Evolutionary conservation across 78 protist species (phyloP).

Genomic region (Monosiga brevicollis): DNA sequence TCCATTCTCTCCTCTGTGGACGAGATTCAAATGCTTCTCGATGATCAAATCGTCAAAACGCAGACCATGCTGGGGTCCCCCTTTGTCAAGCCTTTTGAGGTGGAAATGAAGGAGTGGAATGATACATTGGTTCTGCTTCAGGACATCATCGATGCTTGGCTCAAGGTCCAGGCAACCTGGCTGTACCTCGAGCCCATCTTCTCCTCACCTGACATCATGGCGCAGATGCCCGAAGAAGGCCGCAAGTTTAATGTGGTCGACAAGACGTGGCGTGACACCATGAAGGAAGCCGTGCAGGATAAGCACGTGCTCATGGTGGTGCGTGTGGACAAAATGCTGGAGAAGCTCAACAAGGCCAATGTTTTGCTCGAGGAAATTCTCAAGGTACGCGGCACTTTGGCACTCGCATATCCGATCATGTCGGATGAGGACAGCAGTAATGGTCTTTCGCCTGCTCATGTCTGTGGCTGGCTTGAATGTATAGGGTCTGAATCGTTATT

Average conservation of each 20-base stretch:
- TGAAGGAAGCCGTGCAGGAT: conserved; percentile 19
- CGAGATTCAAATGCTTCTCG: conserved; percentile 50
- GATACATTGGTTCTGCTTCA: conserved; percentile 17
- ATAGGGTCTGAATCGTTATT: conserved; percentile 46
- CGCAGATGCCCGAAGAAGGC: conserved; percentile 57
- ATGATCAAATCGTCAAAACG: conserved; percentile 71
- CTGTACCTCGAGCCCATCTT: conserved; percentile 71
- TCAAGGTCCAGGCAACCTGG: conserved; percentile 56
- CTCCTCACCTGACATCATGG: conserved; percentile 51
- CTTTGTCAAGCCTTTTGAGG: conserved; percentile 19
- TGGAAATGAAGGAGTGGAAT: conserved; percentile 43
- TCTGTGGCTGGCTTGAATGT: too few relatives aligned
- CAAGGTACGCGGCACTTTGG: too few relatives aligned
- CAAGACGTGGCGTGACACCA: conserved; percentile 31
- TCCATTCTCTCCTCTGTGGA: conserved; percentile 41
- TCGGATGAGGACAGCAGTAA: too few relatives aligned
- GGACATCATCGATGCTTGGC: conserved; percentile 55
- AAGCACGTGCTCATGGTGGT: conserved; percentile 32
- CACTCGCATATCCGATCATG: too few relatives aligned
- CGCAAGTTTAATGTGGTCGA: conserved; percentile 49
- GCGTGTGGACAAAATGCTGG: conserved; percentile 20
- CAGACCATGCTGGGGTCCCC: conserved; percentile 63
- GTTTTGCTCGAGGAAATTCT: conserved; percentile 36
- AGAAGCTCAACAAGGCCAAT: conserved; percentile 27
- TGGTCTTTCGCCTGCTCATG: too few relatives aligned